phyloP scores from a whole-genome alignment of 352 stramenopile species.

The Globisporangium paddicum region DNA sequence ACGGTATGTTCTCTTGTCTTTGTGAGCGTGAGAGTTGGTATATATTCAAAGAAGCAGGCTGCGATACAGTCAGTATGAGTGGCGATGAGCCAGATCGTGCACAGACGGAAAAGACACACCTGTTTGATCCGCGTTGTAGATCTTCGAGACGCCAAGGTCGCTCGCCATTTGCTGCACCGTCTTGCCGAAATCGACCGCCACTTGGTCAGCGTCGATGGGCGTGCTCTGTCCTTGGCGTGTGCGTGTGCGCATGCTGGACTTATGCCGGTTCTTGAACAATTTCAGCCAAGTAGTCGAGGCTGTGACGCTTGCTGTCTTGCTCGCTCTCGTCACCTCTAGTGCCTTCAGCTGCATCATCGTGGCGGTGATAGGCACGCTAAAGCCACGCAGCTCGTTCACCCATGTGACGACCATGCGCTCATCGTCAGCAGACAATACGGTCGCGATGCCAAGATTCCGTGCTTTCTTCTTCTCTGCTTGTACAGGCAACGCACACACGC shows the following conservation, averaged over 20 bases:
- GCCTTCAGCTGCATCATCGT: background rate
- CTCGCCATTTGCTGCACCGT: background rate
- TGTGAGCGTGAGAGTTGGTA: no score
- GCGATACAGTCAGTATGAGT: no score
- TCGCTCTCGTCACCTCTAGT: background rate
- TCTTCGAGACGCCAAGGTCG: background rate
- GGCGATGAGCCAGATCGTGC: no score
- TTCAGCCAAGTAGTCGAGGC: no score
- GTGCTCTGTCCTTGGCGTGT: background rate
- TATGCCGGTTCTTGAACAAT: no score
- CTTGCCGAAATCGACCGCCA: background rate
- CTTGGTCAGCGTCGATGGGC: background rate
- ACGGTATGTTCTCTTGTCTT: no score
- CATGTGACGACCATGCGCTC: background rate
- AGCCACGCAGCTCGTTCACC: background rate
- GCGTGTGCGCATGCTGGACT: no score
- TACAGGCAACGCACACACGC: no score
- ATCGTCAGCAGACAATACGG: background rate
- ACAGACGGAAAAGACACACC: constrained; percentile 1
- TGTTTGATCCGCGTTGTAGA: constrained; percentile 1
- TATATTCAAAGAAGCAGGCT: no score
- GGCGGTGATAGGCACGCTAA: background rate
- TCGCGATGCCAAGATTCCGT: background rate
- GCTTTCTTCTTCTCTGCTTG: no score
- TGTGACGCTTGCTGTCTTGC: no score